These are phyloP conservation scores for Chlamydomonas eustigma DNA, from an alignment of 139 green algal species.

Conservation along the genomic window DNA sequence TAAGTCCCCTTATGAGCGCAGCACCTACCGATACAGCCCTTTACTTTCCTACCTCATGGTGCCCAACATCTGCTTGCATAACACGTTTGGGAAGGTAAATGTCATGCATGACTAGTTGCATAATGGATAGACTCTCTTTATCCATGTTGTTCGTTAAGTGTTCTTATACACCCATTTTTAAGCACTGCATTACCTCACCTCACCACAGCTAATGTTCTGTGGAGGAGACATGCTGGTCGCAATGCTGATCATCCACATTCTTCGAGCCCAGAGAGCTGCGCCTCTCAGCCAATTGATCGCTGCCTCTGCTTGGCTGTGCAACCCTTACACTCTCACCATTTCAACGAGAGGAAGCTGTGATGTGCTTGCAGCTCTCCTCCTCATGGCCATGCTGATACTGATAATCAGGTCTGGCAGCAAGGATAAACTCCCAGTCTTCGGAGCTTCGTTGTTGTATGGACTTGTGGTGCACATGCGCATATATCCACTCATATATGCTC, in stretches of 20 bases:
- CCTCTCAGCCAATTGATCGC: background rate
- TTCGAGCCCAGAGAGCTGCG: background rate
- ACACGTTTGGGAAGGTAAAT: constrained; percentile 76
- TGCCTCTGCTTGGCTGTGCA: constrained; percentile 84
- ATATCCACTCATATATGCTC: constrained; percentile 88
- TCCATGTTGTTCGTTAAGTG: too few species aligned
- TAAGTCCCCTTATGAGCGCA: constrained; percentile 48
- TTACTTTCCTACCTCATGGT: constrained; percentile 80
- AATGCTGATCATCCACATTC: constrained; percentile 42
- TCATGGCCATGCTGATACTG: constrained; percentile 64
- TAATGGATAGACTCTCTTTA: too few species aligned
- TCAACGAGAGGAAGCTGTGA: constrained; percentile 89
- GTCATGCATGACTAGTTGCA: too few species aligned
- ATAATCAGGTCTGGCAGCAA: constrained; percentile 20
- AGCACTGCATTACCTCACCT: background rate
- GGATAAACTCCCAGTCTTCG: background rate
- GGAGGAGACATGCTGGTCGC: constrained; percentile 61
- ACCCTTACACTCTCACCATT: constrained; percentile 88
- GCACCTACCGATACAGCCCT: constrained; percentile 84
- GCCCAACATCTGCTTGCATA: constrained; percentile 72
- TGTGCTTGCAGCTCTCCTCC: constrained; percentile 65
- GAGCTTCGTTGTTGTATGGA: constrained; percentile 63
- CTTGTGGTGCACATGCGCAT: constrained; percentile 87
- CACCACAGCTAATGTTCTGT: constrained; percentile 63
- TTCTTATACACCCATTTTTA: background rate